Base-by-base conservation (phyloP, 805 yeast genomes). In the Kluyveromyces nonfermentans region DNA sequence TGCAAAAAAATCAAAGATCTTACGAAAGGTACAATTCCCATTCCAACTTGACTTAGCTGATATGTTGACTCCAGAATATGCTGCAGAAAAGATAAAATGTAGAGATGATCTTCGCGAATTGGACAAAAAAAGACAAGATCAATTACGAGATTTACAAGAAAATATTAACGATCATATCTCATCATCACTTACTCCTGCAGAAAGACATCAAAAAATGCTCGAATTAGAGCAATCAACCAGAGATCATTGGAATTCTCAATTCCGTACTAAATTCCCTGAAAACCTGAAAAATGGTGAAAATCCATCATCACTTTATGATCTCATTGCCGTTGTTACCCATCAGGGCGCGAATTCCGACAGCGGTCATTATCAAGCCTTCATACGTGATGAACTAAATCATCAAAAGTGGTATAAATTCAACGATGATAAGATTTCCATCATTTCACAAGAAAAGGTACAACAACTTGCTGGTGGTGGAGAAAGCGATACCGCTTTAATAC, bases 401-500 rank as follows among this genome's bases (percentile, higher is more conserved):
- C 80, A 83, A 40, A 74, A 71, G 50, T 93, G 99, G 99, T 90
- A 85, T 82, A 82, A 81, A 64, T 93, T 86, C 67, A 88, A 93
- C 62, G 99, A 93, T 64, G 96, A 89, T 65, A 82, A 82, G 60
- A 95, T 93, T 15, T 69, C 77, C 7, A 68, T 72, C 35, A 88
- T 89, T n/a, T 78, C 73, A 49, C 83, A 78, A 57, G 93, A 88
- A 41, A 86, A 78, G 59, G 79, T 93, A 48, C 96, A 88, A 62
- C 64, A 75, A 45, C 72, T 93, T 52, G 85, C 97, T 5, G 99
- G 98, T 36, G 99, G 99, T 45, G 97, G 97, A 46, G 98, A 94
- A 68, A 79, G 95, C 54, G 99, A 93, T 64, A 80, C 93, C 56
- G 99, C 98, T 2, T 75, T 93, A 63, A 81, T 93, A 44, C 72